Percentiles rank a stretch among this genome's conserved stretches.
phyloP scores from a whole-genome alignment of 2,329 filamentous ascomycete species.

The Botrytis cinerea region DNA sequence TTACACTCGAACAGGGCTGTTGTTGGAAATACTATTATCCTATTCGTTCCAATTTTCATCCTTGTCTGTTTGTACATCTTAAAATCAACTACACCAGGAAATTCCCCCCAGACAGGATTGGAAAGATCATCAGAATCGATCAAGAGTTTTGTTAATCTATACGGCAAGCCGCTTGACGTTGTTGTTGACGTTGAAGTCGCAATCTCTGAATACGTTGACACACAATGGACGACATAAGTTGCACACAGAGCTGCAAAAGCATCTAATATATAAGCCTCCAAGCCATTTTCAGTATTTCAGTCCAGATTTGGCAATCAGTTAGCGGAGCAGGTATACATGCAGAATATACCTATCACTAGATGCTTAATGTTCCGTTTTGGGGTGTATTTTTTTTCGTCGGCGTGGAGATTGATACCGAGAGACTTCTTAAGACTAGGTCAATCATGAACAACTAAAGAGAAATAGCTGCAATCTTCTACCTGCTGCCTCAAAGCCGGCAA shows the following conservation, averaged over 20 bases:
- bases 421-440: neutral
- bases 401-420: neutral
- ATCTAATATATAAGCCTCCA: neutral
- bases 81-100: neutral
- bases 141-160: no score
- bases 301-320: neutral
- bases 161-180: neutral
- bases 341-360: neutral
- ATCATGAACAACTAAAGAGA: neutral
- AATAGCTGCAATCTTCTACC: neutral
- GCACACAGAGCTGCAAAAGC: neutral
- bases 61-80: constrained; percentile 3
- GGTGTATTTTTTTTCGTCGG: neutral
- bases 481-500: neutral
- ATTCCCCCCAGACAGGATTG: neutral
- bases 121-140: neutral
- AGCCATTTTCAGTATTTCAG: neutral
- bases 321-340: neutral
- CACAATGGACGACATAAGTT: neutral
- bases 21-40: neutral
- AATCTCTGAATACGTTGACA: neutral
- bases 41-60: neutral
- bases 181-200: neutral
- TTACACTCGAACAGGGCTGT: constrained; percentile 1
- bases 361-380: neutral